A percentile compares a stretch with the other conserved stretches of the same genome.
Conservation (phyloP, 306 rosid species). For the Adenanthera pavonina region DNA sequence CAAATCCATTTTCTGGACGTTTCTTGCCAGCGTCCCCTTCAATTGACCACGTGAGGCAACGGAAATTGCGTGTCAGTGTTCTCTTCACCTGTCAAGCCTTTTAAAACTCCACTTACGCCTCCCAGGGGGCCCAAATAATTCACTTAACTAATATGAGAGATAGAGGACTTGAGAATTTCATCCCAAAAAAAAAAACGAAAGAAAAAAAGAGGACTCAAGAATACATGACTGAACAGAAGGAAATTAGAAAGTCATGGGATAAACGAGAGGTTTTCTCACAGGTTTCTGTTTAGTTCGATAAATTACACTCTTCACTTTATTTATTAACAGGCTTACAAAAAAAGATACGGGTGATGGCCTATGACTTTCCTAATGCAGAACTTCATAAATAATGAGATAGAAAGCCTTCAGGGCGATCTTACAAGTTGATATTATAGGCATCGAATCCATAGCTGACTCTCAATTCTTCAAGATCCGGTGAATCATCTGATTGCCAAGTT, state of each 20-base stretch:
- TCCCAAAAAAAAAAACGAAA: too few species aligned
- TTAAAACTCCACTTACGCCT: not conserved
- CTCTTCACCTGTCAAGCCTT: conserved; percentile 1
- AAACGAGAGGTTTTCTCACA: not conserved
- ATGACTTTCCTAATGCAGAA: not conserved
- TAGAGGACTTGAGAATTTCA: too few species aligned
- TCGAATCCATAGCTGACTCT: not conserved
- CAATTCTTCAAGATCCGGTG: not conserved
- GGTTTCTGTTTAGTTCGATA: not conserved
- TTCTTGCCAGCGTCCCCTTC: conserved; percentile 4
- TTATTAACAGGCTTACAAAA: not conserved
- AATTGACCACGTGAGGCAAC: not conserved
- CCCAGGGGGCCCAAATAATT: not conserved
- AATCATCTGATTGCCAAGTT: not conserved
- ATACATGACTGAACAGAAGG: not conserved
- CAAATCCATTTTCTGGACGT: not conserved
- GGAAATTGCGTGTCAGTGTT: not conserved
- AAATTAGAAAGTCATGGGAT: not conserved
- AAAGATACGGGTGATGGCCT: not conserved
- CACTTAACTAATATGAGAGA: not conserved
- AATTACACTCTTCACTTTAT: not conserved
- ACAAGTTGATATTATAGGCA: not conserved
- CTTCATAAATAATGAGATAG: not conserved
- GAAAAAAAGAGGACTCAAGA: not conserved
- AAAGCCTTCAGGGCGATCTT: not conserved